Conservation (phyloP, 768 basidiomycete species). For the Kwoniella sp. region DNA sequence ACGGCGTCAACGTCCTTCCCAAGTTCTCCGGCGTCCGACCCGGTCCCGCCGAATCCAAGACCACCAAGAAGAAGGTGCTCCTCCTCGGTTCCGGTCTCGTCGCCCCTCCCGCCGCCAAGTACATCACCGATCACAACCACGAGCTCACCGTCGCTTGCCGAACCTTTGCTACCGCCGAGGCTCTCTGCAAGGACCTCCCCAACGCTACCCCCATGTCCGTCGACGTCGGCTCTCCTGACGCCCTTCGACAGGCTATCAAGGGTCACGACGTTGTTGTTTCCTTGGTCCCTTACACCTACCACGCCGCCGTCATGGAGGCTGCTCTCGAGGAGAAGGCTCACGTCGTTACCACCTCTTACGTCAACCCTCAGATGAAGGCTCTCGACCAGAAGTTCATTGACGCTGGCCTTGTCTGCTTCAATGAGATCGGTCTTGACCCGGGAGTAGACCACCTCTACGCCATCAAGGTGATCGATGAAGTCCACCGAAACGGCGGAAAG, state of each 20-base stretch:
- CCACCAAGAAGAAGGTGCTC: conserved; percentile 66
- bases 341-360: conserved; percentile 95
- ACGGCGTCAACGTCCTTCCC: conserved; percentile 65
- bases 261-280: conserved; percentile 92
- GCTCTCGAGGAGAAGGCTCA: conserved; percentile 86
- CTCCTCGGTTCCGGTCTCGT: conserved; percentile 95
- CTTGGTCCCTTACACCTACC: conserved; percentile 92
- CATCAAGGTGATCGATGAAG: conserved; percentile 68
- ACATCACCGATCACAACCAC: conserved; percentile 78
- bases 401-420: conserved; percentile 91
- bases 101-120: conserved; percentile 94
- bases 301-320: conserved; percentile 84
- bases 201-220: conserved; percentile 74
- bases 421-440: conserved; percentile 86
- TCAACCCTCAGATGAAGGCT: conserved; percentile 85
- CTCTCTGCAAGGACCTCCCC: conserved; percentile 69
- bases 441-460: conserved; percentile 52
- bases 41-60: conserved; percentile 26
- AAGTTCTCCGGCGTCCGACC: conserved; percentile 48
- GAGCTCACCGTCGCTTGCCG: conserved; percentile 87
- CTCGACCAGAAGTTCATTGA: conserved; percentile 77
- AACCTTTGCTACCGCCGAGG: conserved; percentile 74
- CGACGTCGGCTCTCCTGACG: conserved; percentile 70
- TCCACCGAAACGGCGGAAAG: conserved; percentile 91
- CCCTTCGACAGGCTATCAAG: conserved; percentile 78